These are phyloP conservation scores for Bruguiera sexangula DNA, from an alignment of 345 rosid genomes.

Conservation along the genomic window DNA sequence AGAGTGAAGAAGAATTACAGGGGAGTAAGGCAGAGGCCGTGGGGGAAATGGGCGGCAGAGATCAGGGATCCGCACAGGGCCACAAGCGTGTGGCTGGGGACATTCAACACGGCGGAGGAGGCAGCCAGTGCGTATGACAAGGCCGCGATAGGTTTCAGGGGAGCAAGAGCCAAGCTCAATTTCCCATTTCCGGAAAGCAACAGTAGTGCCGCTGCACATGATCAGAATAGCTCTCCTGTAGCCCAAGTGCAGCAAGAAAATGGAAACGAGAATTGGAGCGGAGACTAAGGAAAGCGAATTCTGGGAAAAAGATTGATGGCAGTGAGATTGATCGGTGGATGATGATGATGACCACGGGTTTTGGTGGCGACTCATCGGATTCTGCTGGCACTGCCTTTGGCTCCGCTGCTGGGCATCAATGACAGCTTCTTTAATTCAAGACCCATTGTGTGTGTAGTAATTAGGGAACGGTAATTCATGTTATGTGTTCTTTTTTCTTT, in stretches of 20 bases:
- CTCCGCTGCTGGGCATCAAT: no score
- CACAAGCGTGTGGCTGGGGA: conserved; percentile 86
- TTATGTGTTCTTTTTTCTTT: neutral
- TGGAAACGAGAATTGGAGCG: conserved; percentile 8
- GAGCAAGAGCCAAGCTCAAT: conserved; percentile 45
- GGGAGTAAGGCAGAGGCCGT: conserved; percentile 97
- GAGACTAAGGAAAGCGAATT: conserved; percentile 20
- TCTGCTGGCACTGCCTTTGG: conserved; percentile 40
- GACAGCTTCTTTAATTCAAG: no score
- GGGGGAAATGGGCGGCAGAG: conserved; percentile 99
- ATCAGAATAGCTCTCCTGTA: neutral
- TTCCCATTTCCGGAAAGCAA: conserved; percentile 54
- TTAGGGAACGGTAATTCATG: no score
- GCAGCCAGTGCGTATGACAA: conserved; percentile 93
- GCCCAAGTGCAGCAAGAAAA: neutral
- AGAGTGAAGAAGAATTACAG: conserved; percentile 69
- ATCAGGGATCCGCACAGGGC: conserved; percentile 85
- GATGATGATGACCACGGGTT: conserved; percentile 47
- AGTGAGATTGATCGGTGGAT: conserved; percentile 47
- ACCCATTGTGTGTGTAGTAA: no score
- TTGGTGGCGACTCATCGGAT: conserved; percentile 57
- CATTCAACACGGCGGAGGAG: conserved; percentile 81
- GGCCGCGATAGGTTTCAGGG: conserved; percentile 56
- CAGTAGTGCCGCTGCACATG: neutral
- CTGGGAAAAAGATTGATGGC: conserved; percentile 31